Percentiles rank a stretch among this genome's conserved stretches.
phyloP scores from a whole-genome alignment of 139 green algal species.

The Pseudopediastrum boryanum region DNA sequence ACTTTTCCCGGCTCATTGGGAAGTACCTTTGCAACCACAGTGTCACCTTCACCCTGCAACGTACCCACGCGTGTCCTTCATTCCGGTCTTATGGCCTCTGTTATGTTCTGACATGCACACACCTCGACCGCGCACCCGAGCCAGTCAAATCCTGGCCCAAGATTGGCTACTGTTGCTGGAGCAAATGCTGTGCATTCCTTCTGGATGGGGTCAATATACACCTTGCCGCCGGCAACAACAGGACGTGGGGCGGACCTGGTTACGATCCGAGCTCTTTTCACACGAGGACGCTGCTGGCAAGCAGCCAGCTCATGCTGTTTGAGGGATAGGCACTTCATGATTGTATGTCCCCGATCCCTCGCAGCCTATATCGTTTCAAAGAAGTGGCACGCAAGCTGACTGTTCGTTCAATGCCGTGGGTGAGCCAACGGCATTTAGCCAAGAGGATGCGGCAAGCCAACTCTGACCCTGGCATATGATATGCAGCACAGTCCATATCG shows the following conservation, averaged over 20 bases:
- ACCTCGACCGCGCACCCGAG: slow-evolving; percentile 96
- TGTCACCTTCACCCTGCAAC: slow-evolving; percentile 86
- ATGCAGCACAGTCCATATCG: too few relatives aligned
- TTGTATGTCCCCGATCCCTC: too few relatives aligned
- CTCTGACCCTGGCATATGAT: too few relatives aligned
- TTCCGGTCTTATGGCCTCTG: background rate
- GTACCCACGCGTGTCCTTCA: background rate
- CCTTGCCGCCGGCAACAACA: slow-evolving; percentile 47
- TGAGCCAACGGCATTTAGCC: too few relatives aligned
- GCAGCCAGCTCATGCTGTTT: too few relatives aligned
- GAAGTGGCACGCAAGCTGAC: too few relatives aligned
- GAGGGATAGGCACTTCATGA: too few relatives aligned
- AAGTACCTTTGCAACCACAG: slow-evolving; percentile 77
- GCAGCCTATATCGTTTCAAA: too few relatives aligned
- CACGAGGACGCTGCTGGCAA: too few relatives aligned
- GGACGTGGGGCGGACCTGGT: background rate
- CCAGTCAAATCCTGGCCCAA: slow-evolving; percentile 98
- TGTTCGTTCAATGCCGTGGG: too few relatives aligned
- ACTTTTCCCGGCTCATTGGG: slow-evolving; percentile 72
- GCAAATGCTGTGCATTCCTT: slow-evolving; percentile 80
- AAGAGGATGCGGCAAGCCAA: too few relatives aligned
- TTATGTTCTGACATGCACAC: background rate
- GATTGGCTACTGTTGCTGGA: slow-evolving; percentile 95
- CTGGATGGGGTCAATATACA: slow-evolving; percentile 55
- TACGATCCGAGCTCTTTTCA: too few relatives aligned